Base-by-base conservation (phyloP, 163 green algal genomes). In the Scenedesmus sp. region DNA sequence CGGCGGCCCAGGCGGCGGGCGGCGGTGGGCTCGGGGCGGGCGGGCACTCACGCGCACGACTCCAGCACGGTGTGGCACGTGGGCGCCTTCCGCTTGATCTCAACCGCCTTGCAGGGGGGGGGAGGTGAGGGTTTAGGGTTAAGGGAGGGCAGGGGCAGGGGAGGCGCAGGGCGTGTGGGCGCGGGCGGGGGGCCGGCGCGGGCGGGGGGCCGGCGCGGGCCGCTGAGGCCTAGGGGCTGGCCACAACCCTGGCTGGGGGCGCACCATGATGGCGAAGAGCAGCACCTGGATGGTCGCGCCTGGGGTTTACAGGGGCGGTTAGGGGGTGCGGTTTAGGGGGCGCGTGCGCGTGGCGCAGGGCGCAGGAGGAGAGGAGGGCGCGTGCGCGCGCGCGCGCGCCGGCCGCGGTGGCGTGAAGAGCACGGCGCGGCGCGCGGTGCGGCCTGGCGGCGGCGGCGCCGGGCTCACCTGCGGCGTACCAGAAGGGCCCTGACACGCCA, bases 271-370 rank as follows among this genome's bases (percentile, higher is more conserved):
- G 70, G 92, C 94, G 67, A 98, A 98, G 47, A 98, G 91, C 57
- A 98, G 84, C 75, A 98, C 90, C 84, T 98, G 94, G 29, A 98
- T 91, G 22, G 95, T 98, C 28, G 94, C 94, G 33, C 94, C 94
- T 24, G 87, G 74, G 34, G 22, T n/a, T n/a, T n/a, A n/a, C n/a
- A n/a, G n/a, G n/a, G n/a, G 11, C 60, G 20, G 17, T 48, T 4
- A 44, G 42, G 31, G 28, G 11, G 11, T 48, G 10, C 28, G 28
- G n/a, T n/a, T n/a, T n/a, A n/a, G n/a, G n/a, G n/a, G n/a, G n/a
- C n/a, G n/a, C 39, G 10, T 47, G 7, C 6, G 7, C 7, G 7
- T 15, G 7, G 39, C 39, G 39, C 39, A 47, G 10, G 7, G 10
- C 39, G 39, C 39, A 47, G 39, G 53, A 60, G 5, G 53, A 11